Evolutionary conservation across 2,329 filamentous ascomycete species (phyloP), one percentile per base, ranked within the genome.

Genomic region (Phialophora macrospora): DNA sequence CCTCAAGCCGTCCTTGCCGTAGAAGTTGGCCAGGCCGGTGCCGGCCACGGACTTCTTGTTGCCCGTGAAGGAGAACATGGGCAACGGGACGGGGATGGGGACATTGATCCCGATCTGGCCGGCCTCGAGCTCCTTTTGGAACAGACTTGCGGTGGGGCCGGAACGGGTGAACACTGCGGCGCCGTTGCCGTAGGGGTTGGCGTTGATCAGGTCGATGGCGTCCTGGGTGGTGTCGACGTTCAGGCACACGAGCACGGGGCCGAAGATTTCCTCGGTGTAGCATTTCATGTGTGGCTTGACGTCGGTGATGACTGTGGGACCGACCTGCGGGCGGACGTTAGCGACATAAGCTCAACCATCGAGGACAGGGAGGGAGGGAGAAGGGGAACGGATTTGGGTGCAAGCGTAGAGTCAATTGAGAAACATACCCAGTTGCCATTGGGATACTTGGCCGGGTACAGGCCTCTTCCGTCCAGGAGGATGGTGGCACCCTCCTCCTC

Each of bases 41-140:
- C 94, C 95, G 0, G 95, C 95, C 64, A 98, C 84, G 74, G 88
- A 92, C 85, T 90, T 93, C 88, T 99, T 94, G 82, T 89, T 89
- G 20, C 87, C 87, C 1, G 87, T 88, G 77, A 87, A 87, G 66
- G 80, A 83, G 79, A 87, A 87, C 84, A 87, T 87, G 72, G 85
- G 85, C 63, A 87, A 75, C 14, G 83, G 83, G 4, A 88, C 86
- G 32, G 86, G 87, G 70, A 89, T 88, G 51, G 86, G 86, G 0
- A 89, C 87, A 72, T 89, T 89, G 79, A 89, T 85, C 63, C 87
- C 87, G 24, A 89, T 80, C 77, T 89, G 87, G 59, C 87, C 87
- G 68, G 87, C 86, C 75, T 89, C 86, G 67, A 89, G 84, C 72
- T 88, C 83, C 75, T 84, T 85, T 76, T 88, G 86, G 83, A 89